These are phyloP conservation scores for Colletotrichum sp. DNA, from an alignment of 2,329 filamentous ascomycete species.

Conservation along the genomic window DNA sequence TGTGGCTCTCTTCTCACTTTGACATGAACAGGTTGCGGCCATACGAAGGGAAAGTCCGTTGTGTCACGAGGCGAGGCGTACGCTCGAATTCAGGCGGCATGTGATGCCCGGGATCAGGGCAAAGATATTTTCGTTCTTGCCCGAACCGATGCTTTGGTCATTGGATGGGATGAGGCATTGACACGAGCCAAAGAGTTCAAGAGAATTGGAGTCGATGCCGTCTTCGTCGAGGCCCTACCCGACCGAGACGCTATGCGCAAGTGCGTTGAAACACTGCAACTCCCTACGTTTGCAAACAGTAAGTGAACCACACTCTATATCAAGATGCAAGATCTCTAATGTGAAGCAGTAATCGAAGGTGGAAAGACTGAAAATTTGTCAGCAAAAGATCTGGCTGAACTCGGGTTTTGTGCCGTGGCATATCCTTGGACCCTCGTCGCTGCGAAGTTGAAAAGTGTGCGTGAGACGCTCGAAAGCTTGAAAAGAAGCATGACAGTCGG, in stretches of 20 bases:
- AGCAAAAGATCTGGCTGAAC: conserved; percentile 33
- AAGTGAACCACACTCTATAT: neutral
- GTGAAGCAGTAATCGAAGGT: conserved; percentile 29
- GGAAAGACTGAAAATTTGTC: conserved; percentile 39
- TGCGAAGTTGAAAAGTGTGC: conserved; percentile 44
- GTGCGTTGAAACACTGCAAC: conserved; percentile 38
- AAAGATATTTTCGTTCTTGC: conserved; percentile 50
- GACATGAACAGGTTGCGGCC: conserved; percentile 28
- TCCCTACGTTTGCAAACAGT: conserved; percentile 44
- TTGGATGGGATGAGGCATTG: conserved; percentile 49
- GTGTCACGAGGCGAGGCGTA: conserved; percentile 49
- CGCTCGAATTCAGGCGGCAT: conserved; percentile 49
- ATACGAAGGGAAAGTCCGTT: conserved; percentile 51
- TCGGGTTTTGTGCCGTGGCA: conserved; percentile 45
- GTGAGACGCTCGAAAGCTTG: conserved; percentile 38
- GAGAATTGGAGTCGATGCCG: conserved; percentile 45
- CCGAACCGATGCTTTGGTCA: conserved; percentile 45
- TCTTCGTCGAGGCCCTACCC: conserved; percentile 47
- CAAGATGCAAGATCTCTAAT: neutral
- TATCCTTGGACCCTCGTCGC: conserved; percentile 51
- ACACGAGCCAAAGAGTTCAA: conserved; percentile 43
- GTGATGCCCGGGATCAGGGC: conserved; percentile 48
- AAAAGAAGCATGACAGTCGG: conserved; percentile 46
- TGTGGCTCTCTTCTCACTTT: neutral
- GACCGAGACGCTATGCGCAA: conserved; percentile 45